phyloP scores from a whole-genome alignment of 257 asterid genomes.

The Solanum gracilifrons region DNA sequence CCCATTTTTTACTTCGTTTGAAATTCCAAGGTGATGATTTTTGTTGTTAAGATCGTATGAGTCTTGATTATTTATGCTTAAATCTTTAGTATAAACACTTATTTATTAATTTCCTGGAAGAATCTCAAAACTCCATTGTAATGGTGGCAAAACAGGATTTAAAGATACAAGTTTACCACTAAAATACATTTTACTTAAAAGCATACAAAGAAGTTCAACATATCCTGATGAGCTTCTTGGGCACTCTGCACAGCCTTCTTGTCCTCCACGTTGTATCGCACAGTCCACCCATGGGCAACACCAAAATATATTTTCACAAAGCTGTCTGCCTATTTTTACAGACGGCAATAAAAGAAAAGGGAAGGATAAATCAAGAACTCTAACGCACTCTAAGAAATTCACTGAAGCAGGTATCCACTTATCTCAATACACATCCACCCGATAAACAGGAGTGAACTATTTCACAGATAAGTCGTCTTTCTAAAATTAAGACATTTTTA shows the following conservation, averaged over 20 bases:
- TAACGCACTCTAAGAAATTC: not conserved
- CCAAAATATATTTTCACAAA: not conserved
- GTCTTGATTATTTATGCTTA: not conserved
- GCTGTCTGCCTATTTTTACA: not conserved
- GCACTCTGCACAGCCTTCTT: not conserved
- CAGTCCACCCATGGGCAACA: slow-evolving; percentile 2
- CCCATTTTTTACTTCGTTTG: no score
- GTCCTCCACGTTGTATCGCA: not conserved
- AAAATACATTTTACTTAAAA: no score
- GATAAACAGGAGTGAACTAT: not conserved
- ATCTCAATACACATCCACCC: not conserved
- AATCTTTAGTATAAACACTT: no score
- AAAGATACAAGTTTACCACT: no score
- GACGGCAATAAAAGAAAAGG: not conserved
- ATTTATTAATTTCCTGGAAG: no score
- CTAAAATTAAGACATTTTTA: not conserved
- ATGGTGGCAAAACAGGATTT: no score
- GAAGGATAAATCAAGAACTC: not conserved
- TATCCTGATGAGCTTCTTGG: not conserved
- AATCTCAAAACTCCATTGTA: no score
- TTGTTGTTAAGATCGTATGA: no score
- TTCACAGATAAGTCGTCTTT: not conserved
- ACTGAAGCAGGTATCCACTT: not conserved
- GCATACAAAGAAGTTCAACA: not conserved
- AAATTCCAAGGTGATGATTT: no score